Conservation (phyloP, 257 asterid genomes). For the Solanum microdontum region DNA sequence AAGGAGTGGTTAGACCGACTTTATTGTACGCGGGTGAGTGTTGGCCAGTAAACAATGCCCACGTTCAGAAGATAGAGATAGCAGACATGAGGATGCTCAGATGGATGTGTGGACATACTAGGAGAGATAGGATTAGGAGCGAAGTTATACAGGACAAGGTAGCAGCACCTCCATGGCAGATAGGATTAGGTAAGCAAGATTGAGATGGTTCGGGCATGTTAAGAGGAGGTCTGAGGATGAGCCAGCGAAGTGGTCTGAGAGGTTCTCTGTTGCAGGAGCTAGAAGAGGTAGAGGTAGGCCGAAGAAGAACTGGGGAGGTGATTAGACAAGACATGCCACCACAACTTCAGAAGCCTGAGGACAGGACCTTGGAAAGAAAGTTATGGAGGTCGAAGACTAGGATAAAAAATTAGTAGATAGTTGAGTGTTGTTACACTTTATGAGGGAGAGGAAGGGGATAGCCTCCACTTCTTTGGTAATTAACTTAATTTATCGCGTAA, state of each 20-base stretch:
- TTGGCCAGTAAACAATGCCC: neutral
- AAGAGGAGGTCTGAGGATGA: neutral
- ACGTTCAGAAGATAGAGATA: neutral
- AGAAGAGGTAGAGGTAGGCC: neutral
- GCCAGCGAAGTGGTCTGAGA: neutral
- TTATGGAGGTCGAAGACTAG: no score
- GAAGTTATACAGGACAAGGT: neutral
- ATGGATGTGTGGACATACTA: neutral
- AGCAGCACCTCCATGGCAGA: fast-evolving
- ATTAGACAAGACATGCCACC: neutral
- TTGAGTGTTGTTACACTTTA: neutral
- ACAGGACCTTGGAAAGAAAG: fast-evolving
- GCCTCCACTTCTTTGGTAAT: neutral
- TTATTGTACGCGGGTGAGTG: neutral
- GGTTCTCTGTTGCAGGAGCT: no score
- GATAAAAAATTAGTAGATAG: neutral
- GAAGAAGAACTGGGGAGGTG: neutral
- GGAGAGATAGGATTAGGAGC: neutral
- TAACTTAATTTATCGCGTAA: neutral
- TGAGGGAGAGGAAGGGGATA: neutral
- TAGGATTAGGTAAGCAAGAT: neutral
- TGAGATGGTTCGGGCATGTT: neutral
- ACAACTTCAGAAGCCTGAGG: neutral
- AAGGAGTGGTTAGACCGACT: neutral
- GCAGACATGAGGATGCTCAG: neutral